Evolutionary conservation across 495 filamentous ascomycete genomes (phyloP), one percentile per base, ranked within the genome.

Genomic region (Chaetomium fimeti): DNA sequence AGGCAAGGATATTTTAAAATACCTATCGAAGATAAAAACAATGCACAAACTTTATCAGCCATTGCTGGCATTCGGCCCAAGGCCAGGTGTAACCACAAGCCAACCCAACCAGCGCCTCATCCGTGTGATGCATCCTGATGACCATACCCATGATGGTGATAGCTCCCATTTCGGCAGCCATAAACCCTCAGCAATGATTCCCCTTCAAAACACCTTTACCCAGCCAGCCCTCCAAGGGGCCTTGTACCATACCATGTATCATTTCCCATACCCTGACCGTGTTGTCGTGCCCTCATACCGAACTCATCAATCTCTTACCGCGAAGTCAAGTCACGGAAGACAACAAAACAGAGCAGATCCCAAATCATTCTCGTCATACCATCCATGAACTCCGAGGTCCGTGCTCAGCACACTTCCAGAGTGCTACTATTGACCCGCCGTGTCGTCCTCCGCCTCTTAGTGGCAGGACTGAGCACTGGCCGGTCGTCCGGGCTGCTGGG

Each of bases 381-480:
- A 3, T 2, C 6, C 16, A 16, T 18, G 18, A 3, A 36, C 32
- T 11, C 32, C 32, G 6, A 25, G 20, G 22, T 11, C 49, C 22
- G 4, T 11, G 22, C 22, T 63, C 66, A 76, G 62, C 72, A 75
- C n/a, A 75, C 73, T 45, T 71, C 66, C 24, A 75, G 38, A 1
- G 68, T 57, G n/a, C 45, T 49, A 18, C 45, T 49, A 20, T 47
- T 68, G 7, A 61, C 49, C 36, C 68, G 20, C 49, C 64, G 40
- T 25, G 71, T 60, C 20, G 70, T 69, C 72, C 72, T 64, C 62
- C 73, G 66, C 53, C 69, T 72, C 67, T 75, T 75, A 69, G 72
- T 63, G 20, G 70, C 66, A 43, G 74, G 74, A 67, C 73, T 75
- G 15, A 74, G 62, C 28, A 73, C 61, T 1, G 68, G 66, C 4